Base-by-base conservation (phyloP, 2,329 filamentous ascomycete species). In the Claviceps capensis region DNA sequence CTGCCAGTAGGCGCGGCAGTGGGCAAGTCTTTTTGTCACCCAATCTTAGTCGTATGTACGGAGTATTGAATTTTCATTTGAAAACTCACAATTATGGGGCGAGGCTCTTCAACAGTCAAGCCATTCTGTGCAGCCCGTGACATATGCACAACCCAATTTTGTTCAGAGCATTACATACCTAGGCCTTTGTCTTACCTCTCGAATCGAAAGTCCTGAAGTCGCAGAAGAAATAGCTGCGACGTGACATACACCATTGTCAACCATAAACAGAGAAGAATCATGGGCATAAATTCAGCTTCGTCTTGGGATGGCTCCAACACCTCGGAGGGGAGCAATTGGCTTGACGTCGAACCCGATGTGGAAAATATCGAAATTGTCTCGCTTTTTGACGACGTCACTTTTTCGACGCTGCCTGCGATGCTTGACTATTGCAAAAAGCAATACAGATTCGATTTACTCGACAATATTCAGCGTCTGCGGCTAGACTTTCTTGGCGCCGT, bases 401-500 rank as follows among this genome's bases (percentile, higher is more conserved):
- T 88, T 61, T 67, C 78, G 7, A 78, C 82, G 61, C 76, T 82
- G 38, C 65, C 68, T 30, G 72, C 76, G 19, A 87, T 90, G 83
- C 70, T 90, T 46, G 69, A 74, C 38, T 73, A 88, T 63, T 85
- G 81, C 75, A 83, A 78, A 61, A 73, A 82, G 48, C 79, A 78
- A 58, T 73, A 83, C 61, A 67, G 69, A 30, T 85, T 90, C 60
- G 84, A 89, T 65, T 78, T 90, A 54, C 63, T 81, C 50, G 76
- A 72, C 50, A 70, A 79, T 37, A 72, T 81, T 53, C 77, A 79
- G 53, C 69, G 67, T 22, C 65, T 80, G 62, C 74, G 70, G 22
- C 72, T 89, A 45, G 85, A 90, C 61, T 88, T 89, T 59, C 76
- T 88, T 54, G 85, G 81, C 30, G 79, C 76, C 54, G 79, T 90